phyloP scores from a whole-genome alignment of 2,329 filamentous ascomycete species.

The Penicillium sclerotigenum region DNA sequence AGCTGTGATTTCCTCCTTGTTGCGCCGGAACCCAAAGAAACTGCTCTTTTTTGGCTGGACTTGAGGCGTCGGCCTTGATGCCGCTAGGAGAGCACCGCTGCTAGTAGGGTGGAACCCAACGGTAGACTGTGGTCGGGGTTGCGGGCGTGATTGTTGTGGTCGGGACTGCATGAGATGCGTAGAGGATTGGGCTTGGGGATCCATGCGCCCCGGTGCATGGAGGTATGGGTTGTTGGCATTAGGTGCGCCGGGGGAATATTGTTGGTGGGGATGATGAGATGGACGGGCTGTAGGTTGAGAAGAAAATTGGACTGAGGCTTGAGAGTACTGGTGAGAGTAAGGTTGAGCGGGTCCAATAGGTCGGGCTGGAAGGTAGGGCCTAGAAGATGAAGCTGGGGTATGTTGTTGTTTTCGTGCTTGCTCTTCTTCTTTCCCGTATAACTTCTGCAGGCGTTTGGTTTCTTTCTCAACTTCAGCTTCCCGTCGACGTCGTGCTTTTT shows the following conservation, averaged over 20 bases:
- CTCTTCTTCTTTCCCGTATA: conserved; percentile 52
- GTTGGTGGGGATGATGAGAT: conserved; percentile 17
- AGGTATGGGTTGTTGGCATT: conserved; percentile 20
- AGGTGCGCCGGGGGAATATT: conserved; percentile 9
- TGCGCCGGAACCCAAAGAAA: conserved; percentile 44
- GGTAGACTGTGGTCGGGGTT: conserved; percentile 16
- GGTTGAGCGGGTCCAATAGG: conserved; percentile 15
- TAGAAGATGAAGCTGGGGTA: conserved; percentile 8
- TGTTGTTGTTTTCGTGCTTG: conserved; percentile 25
- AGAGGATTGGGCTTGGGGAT: conserved; percentile 22
- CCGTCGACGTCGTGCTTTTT: conserved; percentile 41
- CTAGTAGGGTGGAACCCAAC: conserved; percentile 17
- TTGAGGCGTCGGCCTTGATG: conserved; percentile 12
- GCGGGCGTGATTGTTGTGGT: conserved; percentile 9
- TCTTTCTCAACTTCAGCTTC: conserved; percentile 67
- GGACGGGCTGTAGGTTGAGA: conserved; percentile 6
- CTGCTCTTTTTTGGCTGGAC: conserved; percentile 44
- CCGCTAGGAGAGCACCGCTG: conserved; percentile 13
- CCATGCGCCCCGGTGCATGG: conserved; percentile 10
- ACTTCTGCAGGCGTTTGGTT: conserved; percentile 65
- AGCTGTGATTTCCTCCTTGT: conserved; percentile 31
- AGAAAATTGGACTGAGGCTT: conserved; percentile 23
- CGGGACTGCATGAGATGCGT: conserved; percentile 18
- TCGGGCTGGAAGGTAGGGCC: conserved; percentile 20
- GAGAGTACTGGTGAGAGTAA: conserved; percentile 18